Evolutionary conservation across 805 yeast genomes (phyloP).

Genomic region (Saccharomycopsis fodiens): DNA sequence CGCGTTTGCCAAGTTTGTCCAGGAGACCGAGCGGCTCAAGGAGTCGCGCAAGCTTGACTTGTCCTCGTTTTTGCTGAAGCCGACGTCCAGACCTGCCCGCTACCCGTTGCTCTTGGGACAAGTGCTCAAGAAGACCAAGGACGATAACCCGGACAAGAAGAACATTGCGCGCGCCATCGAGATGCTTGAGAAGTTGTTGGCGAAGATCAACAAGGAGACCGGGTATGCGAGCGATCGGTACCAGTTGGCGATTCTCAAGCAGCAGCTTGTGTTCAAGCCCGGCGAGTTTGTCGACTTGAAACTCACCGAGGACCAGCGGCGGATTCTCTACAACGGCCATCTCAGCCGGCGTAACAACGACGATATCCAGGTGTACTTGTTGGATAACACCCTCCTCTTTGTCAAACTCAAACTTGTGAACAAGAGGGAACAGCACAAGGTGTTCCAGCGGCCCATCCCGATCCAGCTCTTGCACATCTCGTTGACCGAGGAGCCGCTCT

Average conservation of each 20-base stretch:
- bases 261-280: slow-evolving; percentile 69
- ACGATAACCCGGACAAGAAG: slow-evolving; percentile 65
- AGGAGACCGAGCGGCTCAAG: slow-evolving; percentile 77
- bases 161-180: slow-evolving; percentile 67
- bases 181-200: slow-evolving; percentile 66
- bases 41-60: slow-evolving; percentile 87
- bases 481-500: slow-evolving; percentile 72
- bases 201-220: slow-evolving; percentile 62
- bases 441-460: slow-evolving; percentile 83
- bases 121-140: slow-evolving; percentile 72
- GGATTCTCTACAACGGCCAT: slow-evolving; percentile 70
- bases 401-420: slow-evolving; percentile 81
- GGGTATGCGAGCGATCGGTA: slow-evolving; percentile 93
- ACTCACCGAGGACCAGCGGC: slow-evolving; percentile 72
- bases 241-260: slow-evolving; percentile 79
- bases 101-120: slow-evolving; percentile 81
- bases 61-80: slow-evolving; percentile 88
- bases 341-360: slow-evolving; percentile 70
- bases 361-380: slow-evolving; percentile 75
- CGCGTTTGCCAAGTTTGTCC: slow-evolving; percentile 86
- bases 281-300: slow-evolving; percentile 85
- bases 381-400: slow-evolving; percentile 82
- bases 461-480: slow-evolving; percentile 67
- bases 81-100: slow-evolving; percentile 92
- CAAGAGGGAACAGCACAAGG: slow-evolving; percentile 86